Conservation (phyloP, 331 rosid species). For the Dryas integrifolia region DNA sequence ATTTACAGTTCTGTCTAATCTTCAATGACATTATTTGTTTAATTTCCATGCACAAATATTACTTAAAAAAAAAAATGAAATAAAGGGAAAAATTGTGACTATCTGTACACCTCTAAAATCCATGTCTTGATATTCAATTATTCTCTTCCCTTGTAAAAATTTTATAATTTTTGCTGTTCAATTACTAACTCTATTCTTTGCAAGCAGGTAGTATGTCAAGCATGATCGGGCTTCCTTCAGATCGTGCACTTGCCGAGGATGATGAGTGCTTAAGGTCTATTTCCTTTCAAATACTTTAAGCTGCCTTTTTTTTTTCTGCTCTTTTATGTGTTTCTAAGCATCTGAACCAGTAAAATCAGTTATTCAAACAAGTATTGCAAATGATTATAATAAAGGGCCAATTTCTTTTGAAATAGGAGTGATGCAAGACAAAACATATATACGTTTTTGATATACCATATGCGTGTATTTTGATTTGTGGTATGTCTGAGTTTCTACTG, state of each 20-base stretch:
- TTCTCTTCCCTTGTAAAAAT: background rate
- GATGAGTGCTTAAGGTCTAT: slow-evolving; percentile 85
- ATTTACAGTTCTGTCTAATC: background rate
- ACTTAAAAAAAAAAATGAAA: background rate
- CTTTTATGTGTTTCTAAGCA: slow-evolving; percentile 11
- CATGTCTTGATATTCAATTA: background rate
- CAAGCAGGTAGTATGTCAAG: slow-evolving; percentile 64
- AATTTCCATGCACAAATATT: background rate
- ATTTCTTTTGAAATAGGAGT: background rate
- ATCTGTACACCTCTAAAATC: background rate
- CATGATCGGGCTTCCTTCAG: slow-evolving; percentile 95
- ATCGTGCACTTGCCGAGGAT: slow-evolving; percentile 79
- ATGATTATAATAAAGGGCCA: background rate
- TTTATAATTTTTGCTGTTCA: slow-evolving; percentile 3
- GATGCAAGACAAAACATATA: background rate
- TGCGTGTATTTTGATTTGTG: too few relatives aligned
- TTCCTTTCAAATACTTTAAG: slow-evolving; percentile 22
- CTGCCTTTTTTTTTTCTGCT: slow-evolving; percentile 15
- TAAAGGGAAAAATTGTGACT: background rate
- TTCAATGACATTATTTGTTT: background rate
- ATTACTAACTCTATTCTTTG: slow-evolving; percentile 21
- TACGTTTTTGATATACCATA: too few relatives aligned
- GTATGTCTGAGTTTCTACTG: too few relatives aligned
- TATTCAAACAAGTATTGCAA: background rate
- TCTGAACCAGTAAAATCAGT: slow-evolving; percentile 2